Evolutionary conservation across 2,329 filamentous ascomycete species (phyloP).

Genomic region (Fusarium nodosum): DNA sequence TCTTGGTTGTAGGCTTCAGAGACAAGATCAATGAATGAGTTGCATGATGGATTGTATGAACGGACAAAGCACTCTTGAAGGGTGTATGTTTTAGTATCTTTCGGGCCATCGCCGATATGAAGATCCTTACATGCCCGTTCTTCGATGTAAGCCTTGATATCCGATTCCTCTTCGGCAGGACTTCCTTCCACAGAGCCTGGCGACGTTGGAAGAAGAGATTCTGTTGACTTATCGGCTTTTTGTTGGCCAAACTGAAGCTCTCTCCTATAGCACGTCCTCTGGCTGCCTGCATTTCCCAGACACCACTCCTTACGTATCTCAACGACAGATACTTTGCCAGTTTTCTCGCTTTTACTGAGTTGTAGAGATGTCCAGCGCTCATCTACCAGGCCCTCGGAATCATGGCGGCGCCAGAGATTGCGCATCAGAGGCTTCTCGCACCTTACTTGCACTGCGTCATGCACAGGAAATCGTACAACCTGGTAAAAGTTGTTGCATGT

Average conservation of each 20-base stretch:
- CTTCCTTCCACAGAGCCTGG: conserved; percentile 11
- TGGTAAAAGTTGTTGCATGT: conserved; percentile 79
- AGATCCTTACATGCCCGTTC: conserved; percentile 43
- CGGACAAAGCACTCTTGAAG: conserved; percentile 67
- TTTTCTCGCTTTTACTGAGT: conserved; percentile 71
- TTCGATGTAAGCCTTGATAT: conserved; percentile 53
- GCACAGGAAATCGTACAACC: conserved; percentile 72
- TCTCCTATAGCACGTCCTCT: conserved; percentile 75
- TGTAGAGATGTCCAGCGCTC: conserved; percentile 79
- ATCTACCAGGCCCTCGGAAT: conserved; percentile 78
- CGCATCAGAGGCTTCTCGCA: conserved; percentile 59
- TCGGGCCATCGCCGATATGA: conserved; percentile 64
- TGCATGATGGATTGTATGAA: conserved; percentile 66
- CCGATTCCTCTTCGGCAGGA: conserved; percentile 43
- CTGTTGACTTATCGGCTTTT: conserved; percentile 4
- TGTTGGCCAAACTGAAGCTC: conserved; percentile 60
- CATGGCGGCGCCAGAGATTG: conserved; percentile 72
- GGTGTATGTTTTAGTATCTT: conserved; percentile 60
- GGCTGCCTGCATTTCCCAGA: conserved; percentile 65
- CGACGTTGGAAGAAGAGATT: conserved; percentile 13
- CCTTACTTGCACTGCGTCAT: conserved; percentile 55
- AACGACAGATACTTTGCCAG: conserved; percentile 70
- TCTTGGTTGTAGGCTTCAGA: conserved; percentile 51
- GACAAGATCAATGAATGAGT: conserved; percentile 70
- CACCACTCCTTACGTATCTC: conserved; percentile 79